These are phyloP conservation scores for Medicago lupulina DNA, from an alignment of 306 rosid genomes.

Conservation along the genomic window DNA sequence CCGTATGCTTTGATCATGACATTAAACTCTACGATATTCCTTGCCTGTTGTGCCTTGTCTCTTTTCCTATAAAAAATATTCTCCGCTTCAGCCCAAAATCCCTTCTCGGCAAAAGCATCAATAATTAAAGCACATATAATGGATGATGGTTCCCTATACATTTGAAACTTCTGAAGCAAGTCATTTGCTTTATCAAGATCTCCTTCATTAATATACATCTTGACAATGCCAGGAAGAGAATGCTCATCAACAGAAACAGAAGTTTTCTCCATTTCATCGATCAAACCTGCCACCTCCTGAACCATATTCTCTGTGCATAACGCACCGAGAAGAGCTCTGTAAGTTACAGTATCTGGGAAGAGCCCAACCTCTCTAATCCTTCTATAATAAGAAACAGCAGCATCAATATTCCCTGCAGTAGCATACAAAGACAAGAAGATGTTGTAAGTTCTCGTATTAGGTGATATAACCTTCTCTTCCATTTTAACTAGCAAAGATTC, in stretches of 20 bases:
- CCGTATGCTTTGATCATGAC: conserved; percentile 94
- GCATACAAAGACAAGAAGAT: conserved; percentile 80
- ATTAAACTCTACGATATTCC: conserved; percentile 74
- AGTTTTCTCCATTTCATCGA: conserved; percentile 72
- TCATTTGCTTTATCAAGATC: conserved; percentile 59
- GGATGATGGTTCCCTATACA: conserved; percentile 53
- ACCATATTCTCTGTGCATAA: conserved; percentile 74
- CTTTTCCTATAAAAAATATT: conserved; percentile 59
- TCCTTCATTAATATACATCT: conserved; percentile 77
- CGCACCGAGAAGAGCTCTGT: conserved; percentile 67
- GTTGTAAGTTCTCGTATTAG: conserved; percentile 87
- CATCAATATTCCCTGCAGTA: conserved; percentile 65
- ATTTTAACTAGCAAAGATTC: conserved; percentile 79
- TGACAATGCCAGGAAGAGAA: conserved; percentile 70
- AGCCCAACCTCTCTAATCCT: conserved; percentile 80
- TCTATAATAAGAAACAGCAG: conserved; percentile 63
- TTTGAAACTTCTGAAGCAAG: conserved; percentile 57
- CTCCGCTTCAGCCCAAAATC: conserved; percentile 84
- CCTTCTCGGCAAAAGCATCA: conserved; percentile 85
- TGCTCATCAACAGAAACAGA: conserved; percentile 58
- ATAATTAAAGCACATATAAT: conserved; percentile 64
- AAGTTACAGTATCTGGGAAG: conserved; percentile 74
- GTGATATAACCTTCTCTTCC: conserved; percentile 77
- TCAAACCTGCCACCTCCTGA: conserved; percentile 63
- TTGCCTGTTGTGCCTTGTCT: conserved; percentile 51